Conservation (phyloP, 1,139 yeast genomes). For the Blastobotrys elegans region DNA sequence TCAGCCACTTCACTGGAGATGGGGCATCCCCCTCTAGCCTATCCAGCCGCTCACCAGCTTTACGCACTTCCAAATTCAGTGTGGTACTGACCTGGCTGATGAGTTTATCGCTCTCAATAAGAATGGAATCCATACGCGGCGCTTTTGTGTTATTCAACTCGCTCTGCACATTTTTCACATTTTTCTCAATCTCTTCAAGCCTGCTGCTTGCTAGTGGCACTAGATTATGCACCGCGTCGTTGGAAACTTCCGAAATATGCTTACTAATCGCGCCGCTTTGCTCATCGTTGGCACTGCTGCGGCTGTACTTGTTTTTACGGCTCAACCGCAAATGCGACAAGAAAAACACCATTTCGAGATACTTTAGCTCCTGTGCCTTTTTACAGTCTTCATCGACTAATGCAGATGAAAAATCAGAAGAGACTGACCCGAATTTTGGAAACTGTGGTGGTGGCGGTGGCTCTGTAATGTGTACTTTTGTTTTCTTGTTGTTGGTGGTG, state of each 20-base stretch:
- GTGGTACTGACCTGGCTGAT: constrained; percentile 83
- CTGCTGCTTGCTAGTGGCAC: constrained; percentile 20
- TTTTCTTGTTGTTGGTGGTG: too few relatives aligned
- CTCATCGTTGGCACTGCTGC: constrained; percentile 2
- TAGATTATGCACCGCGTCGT: constrained; percentile 20
- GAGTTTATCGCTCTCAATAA: constrained; percentile 68
- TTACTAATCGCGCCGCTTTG: constrained; percentile 15
- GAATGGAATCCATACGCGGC: constrained; percentile 54
- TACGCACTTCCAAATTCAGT: constrained; percentile 62
- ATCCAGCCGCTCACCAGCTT: constrained; percentile 65
- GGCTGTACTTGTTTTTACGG: constrained; percentile 6
- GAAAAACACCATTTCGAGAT: constrained; percentile 24
- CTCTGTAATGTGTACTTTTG: background rate
- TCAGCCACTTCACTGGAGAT: constrained; percentile 21
- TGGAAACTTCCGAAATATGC: constrained; percentile 23
- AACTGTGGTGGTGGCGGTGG: background rate
- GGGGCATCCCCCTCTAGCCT: constrained; percentile 36
- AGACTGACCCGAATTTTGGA: background rate
- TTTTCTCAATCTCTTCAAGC: constrained; percentile 25
- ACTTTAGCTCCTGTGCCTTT: constrained; percentile 21
- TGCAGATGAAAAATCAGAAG: background rate
- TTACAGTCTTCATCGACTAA: constrained; percentile 1
- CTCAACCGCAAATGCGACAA: constrained; percentile 22
- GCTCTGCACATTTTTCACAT: constrained; percentile 27
- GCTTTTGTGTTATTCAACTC: constrained; percentile 39